phyloP scores from a whole-genome alignment of 2,329 filamentous ascomycete genomes.

The Claviceps quebecensis region DNA sequence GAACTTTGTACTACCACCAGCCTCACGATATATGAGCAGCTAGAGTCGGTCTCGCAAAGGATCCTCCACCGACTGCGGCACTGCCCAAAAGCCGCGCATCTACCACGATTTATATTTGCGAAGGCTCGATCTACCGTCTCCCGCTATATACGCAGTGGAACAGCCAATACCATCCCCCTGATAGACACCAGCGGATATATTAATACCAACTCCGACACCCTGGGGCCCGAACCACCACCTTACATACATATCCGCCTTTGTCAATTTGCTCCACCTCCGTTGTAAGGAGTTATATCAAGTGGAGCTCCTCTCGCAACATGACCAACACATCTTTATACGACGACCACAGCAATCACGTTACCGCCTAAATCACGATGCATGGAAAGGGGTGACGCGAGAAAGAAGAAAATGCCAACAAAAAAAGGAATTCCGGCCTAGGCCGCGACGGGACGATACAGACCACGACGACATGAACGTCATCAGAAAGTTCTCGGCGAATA shows the following conservation, averaged over 20 bases:
- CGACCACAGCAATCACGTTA: background rate
- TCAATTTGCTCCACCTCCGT: too few relatives aligned
- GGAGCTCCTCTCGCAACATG: too few relatives aligned
- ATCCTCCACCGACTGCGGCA: background rate
- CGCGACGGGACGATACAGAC: background rate
- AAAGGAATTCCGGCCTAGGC: background rate
- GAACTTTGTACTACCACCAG: background rate
- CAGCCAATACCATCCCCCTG: background rate
- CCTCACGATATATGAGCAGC: background rate
- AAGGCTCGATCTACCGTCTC: background rate
- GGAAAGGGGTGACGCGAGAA: background rate
- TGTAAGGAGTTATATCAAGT: too few relatives aligned
- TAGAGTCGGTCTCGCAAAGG: background rate
- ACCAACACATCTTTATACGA: background rate
- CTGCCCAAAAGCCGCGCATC: background rate
- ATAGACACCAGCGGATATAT: background rate
- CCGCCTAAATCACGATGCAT: background rate
- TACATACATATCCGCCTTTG: too few relatives aligned
- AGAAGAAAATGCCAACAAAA: background rate
- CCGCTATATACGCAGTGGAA: background rate
- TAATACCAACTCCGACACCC: background rate
- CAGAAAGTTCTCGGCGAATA: background rate
- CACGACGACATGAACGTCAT: constrained; percentile 1
- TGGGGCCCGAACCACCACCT: too few relatives aligned
- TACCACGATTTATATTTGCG: background rate